phyloP scores from a whole-genome alignment of 1,284 basidiomycete species.

The Ceratobasidium sp. region DNA sequence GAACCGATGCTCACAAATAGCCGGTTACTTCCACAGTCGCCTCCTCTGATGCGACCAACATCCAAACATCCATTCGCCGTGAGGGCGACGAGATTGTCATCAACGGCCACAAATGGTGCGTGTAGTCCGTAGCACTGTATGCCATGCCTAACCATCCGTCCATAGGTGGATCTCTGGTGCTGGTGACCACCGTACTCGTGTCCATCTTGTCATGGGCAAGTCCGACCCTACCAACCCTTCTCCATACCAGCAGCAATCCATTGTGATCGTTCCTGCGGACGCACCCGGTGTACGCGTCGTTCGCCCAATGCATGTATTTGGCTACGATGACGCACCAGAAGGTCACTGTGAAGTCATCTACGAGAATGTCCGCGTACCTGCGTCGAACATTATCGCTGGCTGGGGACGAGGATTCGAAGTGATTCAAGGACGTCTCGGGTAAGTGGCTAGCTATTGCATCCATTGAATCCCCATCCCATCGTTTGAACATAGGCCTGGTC shows the following conservation, averaged over 20 bases:
- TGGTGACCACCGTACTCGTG: conserved; percentile 85
- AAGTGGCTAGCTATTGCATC: conserved; percentile 46
- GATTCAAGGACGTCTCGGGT: conserved; percentile 96
- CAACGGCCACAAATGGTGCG: conserved; percentile 94
- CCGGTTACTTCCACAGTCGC: conserved; percentile 63
- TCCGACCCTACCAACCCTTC: conserved; percentile 76
- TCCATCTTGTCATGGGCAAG: conserved; percentile 95
- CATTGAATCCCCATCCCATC: conserved; percentile 20
- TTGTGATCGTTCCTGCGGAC: conserved; percentile 90
- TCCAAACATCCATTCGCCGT: conserved; percentile 82
- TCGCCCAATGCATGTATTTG: conserved; percentile 90
- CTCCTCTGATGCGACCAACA: conserved; percentile 95
- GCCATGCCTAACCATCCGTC: conserved; percentile 3
- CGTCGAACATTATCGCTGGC: conserved; percentile 82
- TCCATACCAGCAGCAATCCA: conserved; percentile 83
- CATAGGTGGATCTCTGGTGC: conserved; percentile 94
- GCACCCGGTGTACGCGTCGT: conserved; percentile 86
- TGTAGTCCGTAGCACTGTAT: conserved; percentile 5
- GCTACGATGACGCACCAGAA: conserved; percentile 93
- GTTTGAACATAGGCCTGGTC: conserved; percentile 73
- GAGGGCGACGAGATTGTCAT: conserved; percentile 91
- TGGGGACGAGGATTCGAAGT: conserved; percentile 97
- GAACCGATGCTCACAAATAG: conserved; percentile 7
- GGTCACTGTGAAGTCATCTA: conserved; percentile 96
- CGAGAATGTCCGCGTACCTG: conserved; percentile 88